Base-by-base conservation (phyloP, 306 rosid species). In the Medicago arabica region DNA sequence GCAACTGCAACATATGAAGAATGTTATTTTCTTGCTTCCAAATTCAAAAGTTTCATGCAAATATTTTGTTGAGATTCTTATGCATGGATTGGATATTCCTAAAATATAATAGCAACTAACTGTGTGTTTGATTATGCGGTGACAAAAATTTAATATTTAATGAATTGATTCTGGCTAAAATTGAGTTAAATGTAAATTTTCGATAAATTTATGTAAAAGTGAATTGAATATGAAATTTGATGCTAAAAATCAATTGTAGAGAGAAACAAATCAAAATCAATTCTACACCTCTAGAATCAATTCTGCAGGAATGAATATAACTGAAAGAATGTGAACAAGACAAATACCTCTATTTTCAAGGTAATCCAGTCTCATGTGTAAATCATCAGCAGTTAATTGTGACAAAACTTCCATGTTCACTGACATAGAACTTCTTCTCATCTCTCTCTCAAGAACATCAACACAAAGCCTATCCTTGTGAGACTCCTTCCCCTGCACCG, bases 391-490 rank as follows among this genome's bases (percentile, higher is more conserved):
- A 15, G 82, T 64, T 65, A 80, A 64, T 74, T 87, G 83, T 13
- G 96, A 78, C 49, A 79, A 77, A 68, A 67, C 76, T 28, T 85
- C 75, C 40, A 85, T 38, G 50, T 78, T 77, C 65, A 76, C 92
- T 40, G 88, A 60, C 71, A 79, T 61, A 4, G 97, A 87, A 78
- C 21, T 89, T 75, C 89, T 88, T 59, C 82, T 84, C 97, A 96
- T 88, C 82, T 88, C 99, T 83, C 98, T 88, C 75, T 89, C 93
- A 3, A 96, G 82, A 64, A 92, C 86, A 65, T 89, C 97, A 43
- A 96, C 88, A 87, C 99, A 96, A 15, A 96, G 83, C 76, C 89
- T 78, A 80, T 96, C 96, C 57, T 85, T 92, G 86, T 96, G 91
- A 50, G 98, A 81, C 75, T 88, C 92, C 85, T 90, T 79, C 1